A percentile compares a stretch with the other conserved stretches of the same genome.
phyloP scores from a whole-genome alignment of 2,329 filamentous ascomycete species.

The Aspergillus nomiae region DNA sequence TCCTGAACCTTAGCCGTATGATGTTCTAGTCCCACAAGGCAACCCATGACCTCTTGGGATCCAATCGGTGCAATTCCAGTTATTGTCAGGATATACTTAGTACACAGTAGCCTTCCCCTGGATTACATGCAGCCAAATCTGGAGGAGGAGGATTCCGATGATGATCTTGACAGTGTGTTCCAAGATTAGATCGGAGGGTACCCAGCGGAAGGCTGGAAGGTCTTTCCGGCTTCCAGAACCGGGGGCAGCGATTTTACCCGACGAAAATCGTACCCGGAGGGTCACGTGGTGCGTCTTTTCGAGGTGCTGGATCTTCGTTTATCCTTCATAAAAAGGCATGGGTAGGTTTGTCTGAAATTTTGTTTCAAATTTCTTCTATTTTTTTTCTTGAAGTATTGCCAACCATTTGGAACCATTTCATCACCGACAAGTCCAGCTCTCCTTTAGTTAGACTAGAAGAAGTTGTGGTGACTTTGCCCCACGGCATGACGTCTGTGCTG shows the following conservation, averaged over 20 bases:
- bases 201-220: not conserved
- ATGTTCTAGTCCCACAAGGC: not conserved
- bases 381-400: not conserved
- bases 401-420: not conserved
- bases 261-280: conserved; percentile 20
- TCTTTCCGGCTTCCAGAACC: not conserved
- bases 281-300: conserved; percentile 20
- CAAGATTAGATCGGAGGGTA: not conserved
- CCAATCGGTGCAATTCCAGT: conserved; percentile 1
- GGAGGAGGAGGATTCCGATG: not conserved
- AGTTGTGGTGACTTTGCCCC: conserved; percentile 16
- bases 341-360: not conserved
- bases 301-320: conserved; percentile 5
- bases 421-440: not conserved
- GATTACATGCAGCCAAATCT: conserved; percentile 4
- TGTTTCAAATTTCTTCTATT: not conserved
- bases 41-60: not conserved
- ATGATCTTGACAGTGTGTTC: not conserved
- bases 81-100: not conserved
- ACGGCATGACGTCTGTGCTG: conserved; percentile 26
- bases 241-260: conserved; percentile 24
- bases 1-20: not conserved
- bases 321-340: not conserved
- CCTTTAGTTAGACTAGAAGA: not conserved
- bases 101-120: not conserved